A percentile compares a stretch with the other conserved stretches of the same genome.
Evolutionary conservation across 202 grass and related monocot genomes (phyloP).

Genomic region (Alloteropsis angusta): DNA sequence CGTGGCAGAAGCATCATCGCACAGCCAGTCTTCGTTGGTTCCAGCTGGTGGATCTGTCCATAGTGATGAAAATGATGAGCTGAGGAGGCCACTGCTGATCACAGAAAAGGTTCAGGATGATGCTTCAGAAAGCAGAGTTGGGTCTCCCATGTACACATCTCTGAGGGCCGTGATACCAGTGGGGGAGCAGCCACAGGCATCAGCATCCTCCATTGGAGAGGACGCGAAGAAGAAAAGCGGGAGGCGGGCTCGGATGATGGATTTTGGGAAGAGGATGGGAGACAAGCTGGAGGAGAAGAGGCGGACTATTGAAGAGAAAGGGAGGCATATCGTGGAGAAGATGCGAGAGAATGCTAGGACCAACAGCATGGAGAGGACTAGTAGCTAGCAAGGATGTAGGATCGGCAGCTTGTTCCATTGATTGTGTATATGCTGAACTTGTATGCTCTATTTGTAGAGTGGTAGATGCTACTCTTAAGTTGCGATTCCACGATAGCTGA

Average conservation of each 20-base stretch:
- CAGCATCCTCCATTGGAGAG: constrained; percentile 30
- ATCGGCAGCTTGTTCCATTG: not conserved
- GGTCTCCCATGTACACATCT: constrained; percentile 23
- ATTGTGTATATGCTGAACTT: constrained; percentile 25
- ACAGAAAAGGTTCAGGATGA: constrained; percentile 36
- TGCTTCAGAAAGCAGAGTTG: constrained; percentile 15
- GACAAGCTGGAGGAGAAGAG: constrained; percentile 94
- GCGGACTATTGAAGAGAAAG: constrained; percentile 69
- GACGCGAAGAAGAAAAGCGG: constrained; percentile 37
- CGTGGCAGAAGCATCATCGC: constrained; percentile 17
- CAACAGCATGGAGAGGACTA: constrained; percentile 43
- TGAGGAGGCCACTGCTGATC: constrained; percentile 29
- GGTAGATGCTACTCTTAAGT: not conserved
- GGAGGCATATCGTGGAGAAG: constrained; percentile 76
- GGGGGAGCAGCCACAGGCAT: constrained; percentile 19
- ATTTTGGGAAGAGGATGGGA: constrained; percentile 76
- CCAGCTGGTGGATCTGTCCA: not conserved
- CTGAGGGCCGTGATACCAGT: constrained; percentile 17
- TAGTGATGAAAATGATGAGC: constrained; percentile 5
- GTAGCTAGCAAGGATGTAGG: not conserved
- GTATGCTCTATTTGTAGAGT: not conserved
- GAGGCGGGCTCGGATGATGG: constrained; percentile 66
- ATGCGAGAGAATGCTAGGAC: constrained; percentile 76
- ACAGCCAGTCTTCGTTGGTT: not conserved
- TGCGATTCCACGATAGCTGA: not conserved